Percentiles rank a stretch among this genome's conserved stretches.
Conservation (phyloP, 306 rosid genomes). For the Luffa acutangula region DNA sequence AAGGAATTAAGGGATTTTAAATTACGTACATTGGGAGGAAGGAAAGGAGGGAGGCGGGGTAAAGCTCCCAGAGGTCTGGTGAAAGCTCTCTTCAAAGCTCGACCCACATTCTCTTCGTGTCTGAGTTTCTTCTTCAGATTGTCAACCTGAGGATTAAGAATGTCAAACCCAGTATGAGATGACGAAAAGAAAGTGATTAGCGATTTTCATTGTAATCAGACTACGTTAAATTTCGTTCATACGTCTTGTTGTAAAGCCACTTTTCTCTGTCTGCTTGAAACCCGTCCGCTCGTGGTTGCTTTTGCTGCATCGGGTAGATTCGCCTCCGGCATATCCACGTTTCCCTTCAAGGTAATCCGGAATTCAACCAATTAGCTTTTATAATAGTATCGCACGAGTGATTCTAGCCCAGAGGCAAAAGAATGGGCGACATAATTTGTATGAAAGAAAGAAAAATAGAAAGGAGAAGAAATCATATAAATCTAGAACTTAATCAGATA, state of each 20-base stretch:
- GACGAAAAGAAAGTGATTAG: not conserved
- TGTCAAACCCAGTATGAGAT: constrained; percentile 10
- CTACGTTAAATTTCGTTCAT: constrained; percentile 2
- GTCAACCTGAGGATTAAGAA: constrained; percentile 45
- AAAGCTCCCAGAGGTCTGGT: constrained; percentile 83
- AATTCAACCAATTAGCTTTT: constrained; percentile 23
- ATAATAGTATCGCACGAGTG: not conserved
- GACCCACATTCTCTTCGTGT: constrained; percentile 70
- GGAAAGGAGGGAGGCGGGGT: constrained; percentile 93
- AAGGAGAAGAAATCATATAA: not conserved
- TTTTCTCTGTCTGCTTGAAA: constrained; percentile 42
- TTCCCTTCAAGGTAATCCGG: constrained; percentile 27
- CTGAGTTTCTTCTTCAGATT: constrained; percentile 90
- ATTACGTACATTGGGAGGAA: constrained; percentile 65
- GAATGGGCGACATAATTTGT: not conserved
- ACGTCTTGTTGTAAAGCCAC: constrained; percentile 79
- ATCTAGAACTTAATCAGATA: not conserved
- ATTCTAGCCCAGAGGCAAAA: not conserved
- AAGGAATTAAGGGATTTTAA: not conserved
- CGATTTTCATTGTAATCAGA: not conserved
- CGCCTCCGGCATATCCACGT: constrained; percentile 48
- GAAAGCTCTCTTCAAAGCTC: constrained; percentile 86
- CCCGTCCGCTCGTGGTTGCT: constrained; percentile 28
- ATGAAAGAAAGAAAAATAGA: not conserved
- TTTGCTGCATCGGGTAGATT: constrained; percentile 21